Evolutionary conservation across 225 moss, liverwort and hornwort species (phyloP).

Genomic region (Bryoerythrophyllum caledonicum): DNA sequence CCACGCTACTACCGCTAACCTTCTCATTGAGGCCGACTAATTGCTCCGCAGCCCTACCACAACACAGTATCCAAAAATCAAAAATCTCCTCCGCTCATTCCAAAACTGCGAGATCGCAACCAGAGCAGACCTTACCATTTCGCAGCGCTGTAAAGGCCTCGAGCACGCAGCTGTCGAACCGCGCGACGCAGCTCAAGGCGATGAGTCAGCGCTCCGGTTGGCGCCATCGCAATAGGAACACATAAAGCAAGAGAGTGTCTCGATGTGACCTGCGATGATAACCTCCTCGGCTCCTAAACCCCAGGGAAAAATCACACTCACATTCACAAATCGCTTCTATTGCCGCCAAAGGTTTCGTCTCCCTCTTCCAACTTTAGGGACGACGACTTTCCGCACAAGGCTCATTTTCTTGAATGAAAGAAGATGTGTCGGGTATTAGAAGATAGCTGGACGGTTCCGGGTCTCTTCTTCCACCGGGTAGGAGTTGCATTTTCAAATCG

Average conservation of each 20-base stretch:
- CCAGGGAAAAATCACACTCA: neutral
- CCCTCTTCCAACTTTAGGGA: neutral
- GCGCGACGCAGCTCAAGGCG: slow-evolving; percentile 79
- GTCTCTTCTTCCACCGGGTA: neutral
- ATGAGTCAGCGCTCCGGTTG: slow-evolving; percentile 38
- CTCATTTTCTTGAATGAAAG: neutral
- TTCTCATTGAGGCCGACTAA: slow-evolving; percentile 80
- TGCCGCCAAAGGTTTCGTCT: neutral
- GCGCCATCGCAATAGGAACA: neutral
- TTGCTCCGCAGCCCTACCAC: slow-evolving; percentile 91
- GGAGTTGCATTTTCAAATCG: neutral
- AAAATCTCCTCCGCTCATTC: neutral
- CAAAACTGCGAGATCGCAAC: neutral
- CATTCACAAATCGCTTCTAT: neutral
- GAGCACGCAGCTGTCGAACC: slow-evolving; percentile 80
- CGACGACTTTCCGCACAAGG: too few relatives aligned
- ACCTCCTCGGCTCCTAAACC: neutral
- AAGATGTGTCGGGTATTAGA: neutral
- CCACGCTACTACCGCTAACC: slow-evolving; percentile 28
- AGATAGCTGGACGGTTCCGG: neutral
- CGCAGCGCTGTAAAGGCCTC: slow-evolving; percentile 71
- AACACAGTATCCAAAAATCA: neutral
- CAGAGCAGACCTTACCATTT: slow-evolving; percentile 50
- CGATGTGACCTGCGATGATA: neutral
- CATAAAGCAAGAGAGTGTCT: neutral